Evolutionary conservation across 257 asterid genomes (phyloP).

Genomic region (Primulina huaijiensis): DNA sequence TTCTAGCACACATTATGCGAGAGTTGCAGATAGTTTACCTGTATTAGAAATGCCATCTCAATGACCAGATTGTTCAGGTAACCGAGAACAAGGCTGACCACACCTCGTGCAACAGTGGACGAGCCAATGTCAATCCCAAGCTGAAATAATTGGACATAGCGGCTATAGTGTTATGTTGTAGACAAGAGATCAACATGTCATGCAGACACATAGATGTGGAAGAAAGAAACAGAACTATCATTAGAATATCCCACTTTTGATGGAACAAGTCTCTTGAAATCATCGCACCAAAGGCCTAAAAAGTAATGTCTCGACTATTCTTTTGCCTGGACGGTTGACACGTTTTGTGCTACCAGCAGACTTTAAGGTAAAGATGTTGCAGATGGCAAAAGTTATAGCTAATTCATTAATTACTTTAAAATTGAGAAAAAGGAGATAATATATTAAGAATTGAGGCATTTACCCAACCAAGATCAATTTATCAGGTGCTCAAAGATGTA

Average conservation of each 20-base stretch:
- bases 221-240: neutral
- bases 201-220: neutral
- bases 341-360: neutral
- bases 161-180: neutral
- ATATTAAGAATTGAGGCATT: neutral
- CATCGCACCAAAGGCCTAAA: neutral
- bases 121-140: slow-evolving; percentile 81
- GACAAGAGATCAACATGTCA: neutral
- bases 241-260: neutral
- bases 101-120: slow-evolving; percentile 90
- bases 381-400: neutral
- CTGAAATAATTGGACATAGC: slow-evolving; percentile 32
- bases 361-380: neutral
- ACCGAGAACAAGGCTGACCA: slow-evolving; percentile 81
- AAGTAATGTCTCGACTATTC: slow-evolving; percentile 12
- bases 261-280: slow-evolving; percentile 5
- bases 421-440: neutral
- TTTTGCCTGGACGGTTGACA: neutral
- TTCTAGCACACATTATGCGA: neutral
- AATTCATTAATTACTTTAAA: neutral
- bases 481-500: neutral
- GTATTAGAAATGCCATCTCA: slow-evolving; percentile 84
- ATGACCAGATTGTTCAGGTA: slow-evolving; percentile 77
- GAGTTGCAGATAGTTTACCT: slow-evolving; percentile 36
- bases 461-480: neutral